These are phyloP conservation scores for Dactylella cylindrospora DNA, from an alignment of 2,329 filamentous ascomycete genomes.

Conservation along the genomic window DNA sequence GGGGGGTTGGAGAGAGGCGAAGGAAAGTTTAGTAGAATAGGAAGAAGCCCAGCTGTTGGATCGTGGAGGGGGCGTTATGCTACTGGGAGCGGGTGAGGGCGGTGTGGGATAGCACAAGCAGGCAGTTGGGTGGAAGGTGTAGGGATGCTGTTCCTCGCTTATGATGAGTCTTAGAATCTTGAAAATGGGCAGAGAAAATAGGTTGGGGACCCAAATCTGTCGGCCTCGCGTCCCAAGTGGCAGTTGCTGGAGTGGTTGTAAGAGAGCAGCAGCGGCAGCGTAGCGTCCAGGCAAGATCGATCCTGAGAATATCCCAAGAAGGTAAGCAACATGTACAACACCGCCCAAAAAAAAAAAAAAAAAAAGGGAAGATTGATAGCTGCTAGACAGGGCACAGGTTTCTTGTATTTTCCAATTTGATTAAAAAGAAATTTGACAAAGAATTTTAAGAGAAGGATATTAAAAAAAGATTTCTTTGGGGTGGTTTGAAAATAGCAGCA, in stretches of 20 bases:
- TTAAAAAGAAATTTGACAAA: too few species aligned
- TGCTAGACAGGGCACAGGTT: too few species aligned
- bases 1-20: slow-evolving; percentile 13
- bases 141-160: slow-evolving; percentile 43
- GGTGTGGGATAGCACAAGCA: slow-evolving; percentile 46
- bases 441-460: too few species aligned
- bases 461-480: too few species aligned
- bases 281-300: too few species aligned
- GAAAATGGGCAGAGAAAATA: slow-evolving; percentile 32
- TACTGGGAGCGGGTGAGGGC: slow-evolving; percentile 46
- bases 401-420: too few species aligned
- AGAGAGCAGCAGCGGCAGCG: too few species aligned
- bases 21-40: slow-evolving; percentile 1
- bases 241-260: background rate
- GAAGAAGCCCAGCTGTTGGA: slow-evolving; percentile 12
- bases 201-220: slow-evolving; percentile 25
- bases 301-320: background rate
- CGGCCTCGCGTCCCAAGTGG: slow-evolving; percentile 32
- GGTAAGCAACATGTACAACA: background rate
- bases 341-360: slow-evolving; percentile 1
- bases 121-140: slow-evolving; percentile 43
- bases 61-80: slow-evolving; percentile 31
- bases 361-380: too few species aligned
- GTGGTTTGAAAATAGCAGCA: too few species aligned
- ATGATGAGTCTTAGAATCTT: slow-evolving; percentile 43